Conservation (phyloP, 345 rosid genomes). For the Luvunga scandens region DNA sequence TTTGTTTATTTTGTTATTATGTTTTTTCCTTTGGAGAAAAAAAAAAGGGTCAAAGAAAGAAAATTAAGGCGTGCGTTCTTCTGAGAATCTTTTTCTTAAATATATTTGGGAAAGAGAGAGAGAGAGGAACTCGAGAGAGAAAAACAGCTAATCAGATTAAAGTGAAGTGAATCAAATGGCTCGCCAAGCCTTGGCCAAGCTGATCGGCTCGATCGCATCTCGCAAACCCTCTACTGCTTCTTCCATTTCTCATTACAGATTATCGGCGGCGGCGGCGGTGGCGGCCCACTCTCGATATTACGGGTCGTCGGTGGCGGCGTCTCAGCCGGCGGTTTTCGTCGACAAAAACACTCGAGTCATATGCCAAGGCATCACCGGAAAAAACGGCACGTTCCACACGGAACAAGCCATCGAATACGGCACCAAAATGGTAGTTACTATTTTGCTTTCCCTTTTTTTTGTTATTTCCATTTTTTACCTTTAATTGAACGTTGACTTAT, state of each 20-base stretch:
- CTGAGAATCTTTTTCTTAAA: background rate
- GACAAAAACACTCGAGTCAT: conserved; percentile 88
- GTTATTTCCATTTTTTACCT: background rate
- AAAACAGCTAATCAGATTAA: conserved; percentile 3
- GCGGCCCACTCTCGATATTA: conserved; percentile 41
- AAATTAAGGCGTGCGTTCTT: background rate
- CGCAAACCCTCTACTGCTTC: conserved; percentile 28
- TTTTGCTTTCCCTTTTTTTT: background rate
- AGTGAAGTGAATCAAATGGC: conserved; percentile 30
- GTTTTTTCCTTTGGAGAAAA: background rate
- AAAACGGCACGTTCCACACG: conserved; percentile 91
- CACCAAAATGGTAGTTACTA: conserved; percentile 73
- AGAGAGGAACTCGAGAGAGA: background rate
- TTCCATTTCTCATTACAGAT: conserved; percentile 11
- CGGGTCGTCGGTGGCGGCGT: conserved; percentile 52
- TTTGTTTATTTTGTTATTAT: background rate
- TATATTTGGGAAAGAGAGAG: background rate
- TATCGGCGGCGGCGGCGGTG: background rate
- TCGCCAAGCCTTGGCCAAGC: conserved; percentile 37
- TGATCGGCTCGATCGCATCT: conserved; percentile 32
- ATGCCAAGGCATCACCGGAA: conserved; percentile 97
- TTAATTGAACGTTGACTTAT: background rate
- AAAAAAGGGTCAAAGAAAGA: background rate
- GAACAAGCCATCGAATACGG: conserved; percentile 98
- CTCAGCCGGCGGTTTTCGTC: conserved; percentile 82